These are phyloP conservation scores for Chrysosphaeria jannelii DNA, from an alignment of 2,329 filamentous ascomycete genomes.

Conservation along the genomic window DNA sequence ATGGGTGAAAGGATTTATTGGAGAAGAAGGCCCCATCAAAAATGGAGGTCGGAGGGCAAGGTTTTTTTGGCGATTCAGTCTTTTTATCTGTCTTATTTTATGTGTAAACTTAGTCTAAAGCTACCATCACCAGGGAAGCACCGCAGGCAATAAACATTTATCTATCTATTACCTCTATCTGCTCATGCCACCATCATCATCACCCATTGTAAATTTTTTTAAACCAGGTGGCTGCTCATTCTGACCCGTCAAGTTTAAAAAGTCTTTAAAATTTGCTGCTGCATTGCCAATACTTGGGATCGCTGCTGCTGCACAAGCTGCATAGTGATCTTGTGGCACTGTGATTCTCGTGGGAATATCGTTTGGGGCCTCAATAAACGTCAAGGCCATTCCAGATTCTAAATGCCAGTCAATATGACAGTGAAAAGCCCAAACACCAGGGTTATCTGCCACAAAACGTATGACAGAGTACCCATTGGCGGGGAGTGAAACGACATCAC, in stretches of 20 bases:
- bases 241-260: constrained; percentile 7
- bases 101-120: too few relatives aligned
- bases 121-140: too few relatives aligned
- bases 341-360: constrained; percentile 26
- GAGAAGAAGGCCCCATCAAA: too few relatives aligned
- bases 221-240: constrained; percentile 4
- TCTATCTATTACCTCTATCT: too few relatives aligned
- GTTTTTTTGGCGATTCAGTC: too few relatives aligned
- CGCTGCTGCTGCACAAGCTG: constrained; percentile 17
- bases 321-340: constrained; percentile 27
- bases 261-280: constrained; percentile 6
- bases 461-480: constrained; percentile 38
- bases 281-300: constrained; percentile 7
- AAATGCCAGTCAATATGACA: constrained; percentile 63
- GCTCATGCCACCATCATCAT: too few relatives aligned
- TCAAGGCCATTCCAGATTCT: constrained; percentile 29
- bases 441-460: constrained; percentile 33
- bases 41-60: too few relatives aligned
- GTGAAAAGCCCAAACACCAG: constrained; percentile 33
- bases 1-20: too few relatives aligned
- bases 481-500: constrained; percentile 36
- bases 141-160: too few relatives aligned
- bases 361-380: constrained; percentile 30
- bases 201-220: too few relatives aligned
- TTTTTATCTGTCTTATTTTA: too few relatives aligned